Base-by-base conservation (phyloP, 2,329 filamentous ascomycete genomes). In the Talaromyces sp. region DNA sequence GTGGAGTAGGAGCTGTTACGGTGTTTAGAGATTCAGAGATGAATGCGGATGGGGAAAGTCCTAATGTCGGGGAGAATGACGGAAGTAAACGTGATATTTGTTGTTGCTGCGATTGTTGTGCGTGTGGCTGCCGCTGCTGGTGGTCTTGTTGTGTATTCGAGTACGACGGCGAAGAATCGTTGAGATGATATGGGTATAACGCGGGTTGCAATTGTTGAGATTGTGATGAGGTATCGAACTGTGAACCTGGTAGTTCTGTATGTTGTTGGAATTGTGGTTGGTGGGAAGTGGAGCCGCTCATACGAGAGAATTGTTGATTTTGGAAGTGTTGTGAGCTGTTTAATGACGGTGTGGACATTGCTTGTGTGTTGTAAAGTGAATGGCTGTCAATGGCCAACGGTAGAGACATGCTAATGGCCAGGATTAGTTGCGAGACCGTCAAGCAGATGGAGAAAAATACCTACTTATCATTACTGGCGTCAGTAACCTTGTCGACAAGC, bases 401-500 rank as follows among this genome's bases (percentile, higher is more conserved):
- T 56, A 68, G 56, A 11, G 66, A 68, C 16, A 62, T 57, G 39
- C 67, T 67, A 57, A 52, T 14, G 41, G 27, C 16, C n/a, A 35
- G 7, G 14, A 58, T 62, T 43, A 58, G 63, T 37, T 37, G 14
- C 39, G 13, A 13, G 5, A 35, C 43, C 10, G 2, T 10, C n/a
- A 52, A 50, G 50, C 22, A 59, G 27, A 41, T 27, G 50, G 31
- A 37, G 35, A 31, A 11, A n/a, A 33, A 16, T 5, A 70, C 70
- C 60, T 84, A 87, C 62, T 83, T 80, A 70, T 90, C 87, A 14
- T 85, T 81, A 13, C 45, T 56, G 2, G 84, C 78, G 50, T 91
- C 89, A 14, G 88, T 78, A 8, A 84, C 76, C 1, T 90, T 84
- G 70, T 94, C 90, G 1, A 85, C 79, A 62, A 95, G 86, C 16